phyloP scores from a whole-genome alignment of 768 basidiomycete species.

The Suillus sp. region DNA sequence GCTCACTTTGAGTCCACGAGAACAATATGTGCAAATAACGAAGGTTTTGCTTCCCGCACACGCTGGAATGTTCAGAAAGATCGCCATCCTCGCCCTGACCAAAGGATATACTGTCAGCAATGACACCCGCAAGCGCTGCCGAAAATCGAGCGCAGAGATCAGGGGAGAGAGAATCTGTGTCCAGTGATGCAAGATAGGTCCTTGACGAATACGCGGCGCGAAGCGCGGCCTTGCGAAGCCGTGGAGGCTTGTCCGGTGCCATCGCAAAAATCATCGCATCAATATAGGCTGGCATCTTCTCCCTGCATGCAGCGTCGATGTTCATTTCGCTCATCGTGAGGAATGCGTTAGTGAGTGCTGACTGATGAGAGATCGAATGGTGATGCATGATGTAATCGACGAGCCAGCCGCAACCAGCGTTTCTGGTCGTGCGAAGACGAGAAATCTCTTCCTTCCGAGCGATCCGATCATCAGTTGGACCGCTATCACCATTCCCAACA shows the following conservation, averaged over 20 bases:
- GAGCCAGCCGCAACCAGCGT: slow-evolving; percentile 10
- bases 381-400: slow-evolving; percentile 15
- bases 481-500: background rate
- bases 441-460: slow-evolving; percentile 6
- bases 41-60: slow-evolving; percentile 11
- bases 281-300: slow-evolving; percentile 8
- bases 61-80: background rate
- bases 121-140: background rate
- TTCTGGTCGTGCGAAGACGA: background rate
- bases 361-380: slow-evolving; percentile 4
- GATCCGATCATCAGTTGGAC: background rate
- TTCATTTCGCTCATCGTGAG: slow-evolving; percentile 13
- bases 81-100: background rate
- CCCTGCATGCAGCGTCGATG: background rate
- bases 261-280: slow-evolving; percentile 11
- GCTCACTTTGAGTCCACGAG: slow-evolving; percentile 8
- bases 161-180: background rate
- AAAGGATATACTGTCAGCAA: background rate
- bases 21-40: slow-evolving; percentile 15
- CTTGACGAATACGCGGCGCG: slow-evolving; percentile 10
- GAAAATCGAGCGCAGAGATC: slow-evolving; percentile 3
- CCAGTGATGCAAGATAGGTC: slow-evolving; percentile 9
- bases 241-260: slow-evolving; percentile 7
- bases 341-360: slow-evolving; percentile 15
- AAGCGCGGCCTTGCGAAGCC: slow-evolving; percentile 13